Base-by-base conservation (phyloP, 1,284 basidiomycete genomes). In the Boletus semigastroideus region DNA sequence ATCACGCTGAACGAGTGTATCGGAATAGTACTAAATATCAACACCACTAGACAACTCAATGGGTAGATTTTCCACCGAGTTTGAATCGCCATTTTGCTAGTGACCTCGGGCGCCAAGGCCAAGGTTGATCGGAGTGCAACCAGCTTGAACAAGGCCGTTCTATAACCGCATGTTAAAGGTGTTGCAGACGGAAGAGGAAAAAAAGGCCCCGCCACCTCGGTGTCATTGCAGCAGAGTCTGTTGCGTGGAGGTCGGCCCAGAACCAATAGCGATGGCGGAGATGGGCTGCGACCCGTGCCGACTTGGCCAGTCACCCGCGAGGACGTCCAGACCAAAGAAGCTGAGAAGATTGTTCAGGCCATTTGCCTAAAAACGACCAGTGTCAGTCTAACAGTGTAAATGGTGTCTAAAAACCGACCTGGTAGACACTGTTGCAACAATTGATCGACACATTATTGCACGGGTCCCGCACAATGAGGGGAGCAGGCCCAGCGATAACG, bases 71-170 rank as follows among this genome's bases (percentile, higher is more conserved):
- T n/a, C n/a, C n/a, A n/a, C n/a, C n/a, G n/a, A n/a, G n/a, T n/a
- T n/a, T n/a, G n/a, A n/a, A n/a, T n/a, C n/a, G n/a, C n/a, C n/a
- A n/a, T n/a, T n/a, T n/a, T n/a, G n/a, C n/a, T n/a, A n/a, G n/a
- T n/a, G n/a, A n/a, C n/a, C n/a, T n/a, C n/a, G n/a, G n/a, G n/a
- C n/a, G n/a, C n/a, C n/a, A n/a, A n/a, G n/a, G 12, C 28, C 12
- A 4, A 66, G 14, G 54, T 65, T 69, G 49, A 70, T 47, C 9
- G 67, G 63, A 17, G 48, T 56, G 58, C 69, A 72, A 12, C 66
- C 70, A 45, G 65, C 11, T 43, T 60, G 55, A 46, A 71, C 46
- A 25, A 66, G 33, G 28, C 69, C 69, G 31, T 60, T 60, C 69
- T 71, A 25, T 14, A 16, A 19, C n/a, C n/a, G 2, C 6, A 41